Percentiles rank a stretch among this genome's conserved stretches.
phyloP scores from a whole-genome alignment of 805 yeast species.

The baker's yeast (Saccharomyces cerevisiae) region DNA sequence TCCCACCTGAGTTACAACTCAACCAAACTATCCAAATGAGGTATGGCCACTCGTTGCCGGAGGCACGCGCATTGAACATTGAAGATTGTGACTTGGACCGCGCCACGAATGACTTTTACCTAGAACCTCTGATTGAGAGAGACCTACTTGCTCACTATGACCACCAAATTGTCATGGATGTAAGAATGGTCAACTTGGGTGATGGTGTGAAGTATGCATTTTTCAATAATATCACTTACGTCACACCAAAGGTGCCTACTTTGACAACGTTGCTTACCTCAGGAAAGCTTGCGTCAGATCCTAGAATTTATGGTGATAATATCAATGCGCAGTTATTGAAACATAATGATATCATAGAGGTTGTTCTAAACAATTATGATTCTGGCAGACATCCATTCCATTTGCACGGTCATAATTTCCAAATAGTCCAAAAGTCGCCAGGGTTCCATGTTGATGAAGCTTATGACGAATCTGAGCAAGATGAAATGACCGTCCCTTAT shows the following conservation, averaged over 20 bases:
- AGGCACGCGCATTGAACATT: constrained; percentile 24
- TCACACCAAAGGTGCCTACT: constrained; percentile 64
- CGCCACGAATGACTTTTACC: constrained; percentile 30
- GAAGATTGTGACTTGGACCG: constrained; percentile 10
- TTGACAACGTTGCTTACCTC: constrained; percentile 54
- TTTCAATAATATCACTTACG: constrained; percentile 59
- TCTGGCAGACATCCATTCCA: constrained; percentile 77
- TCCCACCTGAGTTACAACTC: constrained; percentile 51
- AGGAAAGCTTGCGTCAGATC: constrained; percentile 48
- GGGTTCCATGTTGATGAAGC: constrained; percentile 41
- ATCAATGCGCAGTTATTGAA: constrained; percentile 56
- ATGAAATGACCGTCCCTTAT: constrained; percentile 41
- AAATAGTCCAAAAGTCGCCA: constrained; percentile 46
- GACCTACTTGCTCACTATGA: constrained; percentile 44
- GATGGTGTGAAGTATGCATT: constrained; percentile 73
- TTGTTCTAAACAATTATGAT: constrained; percentile 72
- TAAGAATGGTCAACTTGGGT: constrained; percentile 59
- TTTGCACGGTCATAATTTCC: constrained; percentile 67
- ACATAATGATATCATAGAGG: constrained; percentile 57
- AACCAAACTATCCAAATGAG: constrained; percentile 48
- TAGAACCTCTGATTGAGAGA: constrained; percentile 36
- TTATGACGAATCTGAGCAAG: constrained; percentile 18
- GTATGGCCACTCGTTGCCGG: constrained; percentile 35
- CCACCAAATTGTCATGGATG: constrained; percentile 47
- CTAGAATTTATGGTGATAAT: constrained; percentile 64